Percentiles rank a stretch among this genome's conserved stretches.
phyloP scores from a whole-genome alignment of 352 stramenopile species.

The Globisporangium solare region DNA sequence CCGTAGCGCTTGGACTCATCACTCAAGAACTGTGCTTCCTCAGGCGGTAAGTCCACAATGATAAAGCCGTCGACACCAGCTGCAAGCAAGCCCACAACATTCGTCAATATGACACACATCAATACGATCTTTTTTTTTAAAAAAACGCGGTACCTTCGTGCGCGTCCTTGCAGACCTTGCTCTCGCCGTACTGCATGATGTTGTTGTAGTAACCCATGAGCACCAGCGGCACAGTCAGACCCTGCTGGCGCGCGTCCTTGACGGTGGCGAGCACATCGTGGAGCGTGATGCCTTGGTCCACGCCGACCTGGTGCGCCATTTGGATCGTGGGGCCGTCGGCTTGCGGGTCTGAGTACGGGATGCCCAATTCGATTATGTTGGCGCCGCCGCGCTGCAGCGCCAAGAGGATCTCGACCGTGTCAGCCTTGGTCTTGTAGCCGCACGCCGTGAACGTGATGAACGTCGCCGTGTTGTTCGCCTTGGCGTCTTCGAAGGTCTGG shows the following conservation, averaged over 20 bases:
- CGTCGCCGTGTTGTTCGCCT: slow-evolving; percentile 75
- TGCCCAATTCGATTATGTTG: slow-evolving; percentile 95
- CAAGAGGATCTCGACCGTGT: slow-evolving; percentile 95
- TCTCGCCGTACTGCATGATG: slow-evolving; percentile 95
- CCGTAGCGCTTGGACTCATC: slow-evolving; percentile 86
- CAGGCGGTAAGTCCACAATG: slow-evolving; percentile 96
- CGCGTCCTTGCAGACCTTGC: slow-evolving; percentile 83
- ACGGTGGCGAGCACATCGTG: slow-evolving; percentile 92
- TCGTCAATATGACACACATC: too few species aligned
- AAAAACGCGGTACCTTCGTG: slow-evolving; percentile 45
- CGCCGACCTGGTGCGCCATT: slow-evolving; percentile 91
- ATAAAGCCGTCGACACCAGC: slow-evolving; percentile 97
- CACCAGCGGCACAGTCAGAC: slow-evolving; percentile 94
- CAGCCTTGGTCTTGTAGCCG: slow-evolving; percentile 91
- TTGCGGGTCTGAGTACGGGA: slow-evolving; percentile 98
- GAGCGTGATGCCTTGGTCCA: slow-evolving; percentile 93
- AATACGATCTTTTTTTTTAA: slow-evolving; percentile 21
- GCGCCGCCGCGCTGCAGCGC: slow-evolving; percentile 94
- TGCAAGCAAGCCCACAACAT: slow-evolving; percentile 13
- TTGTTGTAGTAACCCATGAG: slow-evolving; percentile 99
- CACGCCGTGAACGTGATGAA: slow-evolving; percentile 98
- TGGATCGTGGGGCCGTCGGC: slow-evolving; percentile 98
- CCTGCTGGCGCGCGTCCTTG: slow-evolving; percentile 83
- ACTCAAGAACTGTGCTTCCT: slow-evolving; percentile 91
- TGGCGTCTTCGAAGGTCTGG: slow-evolving; percentile 60